Evolutionary conservation across 2,329 filamentous ascomycete species (phyloP), one percentile per base, ranked within the genome.

Genomic region (Whalleya microplaca): DNA sequence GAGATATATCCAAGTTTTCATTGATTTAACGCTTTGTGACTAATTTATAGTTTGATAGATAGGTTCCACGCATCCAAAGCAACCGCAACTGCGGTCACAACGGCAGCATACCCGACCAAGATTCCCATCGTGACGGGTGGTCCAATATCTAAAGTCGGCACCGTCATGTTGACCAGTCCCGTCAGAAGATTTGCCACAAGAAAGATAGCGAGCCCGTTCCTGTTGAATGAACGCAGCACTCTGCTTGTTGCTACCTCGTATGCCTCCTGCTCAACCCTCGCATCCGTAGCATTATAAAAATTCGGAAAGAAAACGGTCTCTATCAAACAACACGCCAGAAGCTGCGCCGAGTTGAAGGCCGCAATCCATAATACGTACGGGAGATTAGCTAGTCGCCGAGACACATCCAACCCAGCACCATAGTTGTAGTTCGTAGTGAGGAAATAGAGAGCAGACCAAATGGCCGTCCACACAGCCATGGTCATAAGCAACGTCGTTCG

Each of bases 281-380:
- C 69, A 52, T 81, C 79, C 1, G 74, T 74, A 1, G 84, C 82
- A 59, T 81, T 85, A 72, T 92, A 85, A 5, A 89, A 82, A 1
- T 80, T 78, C 0, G 91, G 90, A 72, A 96, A 96, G 72, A 93
- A 87, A 2, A 90, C 21, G 2, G 84, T 87, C 72, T 99, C 94
- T 21, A 95, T 82, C 14, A 87, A 71, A 67, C 87, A 92, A 72
- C 94, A 96, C 1, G 88, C 80, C 7, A 91, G 78, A 9, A 99
- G 79, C 71, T 96, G 92, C n/a, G 83, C 80, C 59, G 85, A 88
- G 77, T 98, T 99, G 79, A 95, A 97, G 2, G 91, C 88, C n/a
- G 87, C 83, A 7, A 96, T 89, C 92, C 94, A 98, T 44, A 96
- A 79, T 43, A 98, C 84, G 71, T 99, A 99, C 0, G 95, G 92